These are phyloP conservation scores for Cymbopogon citratus DNA, from an alignment of 176 grass and related monocot species.

Conservation along the genomic window DNA sequence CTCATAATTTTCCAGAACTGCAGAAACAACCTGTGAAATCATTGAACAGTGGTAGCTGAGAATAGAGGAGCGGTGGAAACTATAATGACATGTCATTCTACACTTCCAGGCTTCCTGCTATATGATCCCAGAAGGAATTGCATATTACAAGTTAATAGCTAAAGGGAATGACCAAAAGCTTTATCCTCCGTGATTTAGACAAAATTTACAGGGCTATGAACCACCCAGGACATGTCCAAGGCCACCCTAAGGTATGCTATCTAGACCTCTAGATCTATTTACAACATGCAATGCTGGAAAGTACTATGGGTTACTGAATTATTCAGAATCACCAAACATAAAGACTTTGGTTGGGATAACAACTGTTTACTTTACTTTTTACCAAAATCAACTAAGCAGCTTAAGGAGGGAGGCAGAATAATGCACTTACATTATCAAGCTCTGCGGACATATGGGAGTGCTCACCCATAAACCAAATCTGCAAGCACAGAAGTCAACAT, in stretches of 20 bases:
- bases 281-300: not conserved
- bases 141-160: not conserved
- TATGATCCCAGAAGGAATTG: not conserved
- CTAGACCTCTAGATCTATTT: not conserved
- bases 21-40: constrained; percentile 71
- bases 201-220: not conserved
- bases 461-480: constrained; percentile 99
- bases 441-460: constrained; percentile 87
- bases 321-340: not conserved
- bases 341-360: not conserved
- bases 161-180: not conserved
- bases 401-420: not conserved
- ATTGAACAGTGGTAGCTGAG: constrained; percentile 21
- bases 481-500: constrained; percentile 30
- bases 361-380: not conserved
- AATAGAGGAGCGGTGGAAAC: not conserved
- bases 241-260: not conserved
- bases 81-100: constrained; percentile 3
- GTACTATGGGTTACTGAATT: not conserved
- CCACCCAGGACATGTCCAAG: not conserved
- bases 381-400: not conserved
- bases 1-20: constrained; percentile 83
- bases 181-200: not conserved
- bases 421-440: constrained; percentile 75
- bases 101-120: not conserved